Conservation (phyloP, 2,329 filamentous ascomycete species). For the Epicoccum nigrum region DNA sequence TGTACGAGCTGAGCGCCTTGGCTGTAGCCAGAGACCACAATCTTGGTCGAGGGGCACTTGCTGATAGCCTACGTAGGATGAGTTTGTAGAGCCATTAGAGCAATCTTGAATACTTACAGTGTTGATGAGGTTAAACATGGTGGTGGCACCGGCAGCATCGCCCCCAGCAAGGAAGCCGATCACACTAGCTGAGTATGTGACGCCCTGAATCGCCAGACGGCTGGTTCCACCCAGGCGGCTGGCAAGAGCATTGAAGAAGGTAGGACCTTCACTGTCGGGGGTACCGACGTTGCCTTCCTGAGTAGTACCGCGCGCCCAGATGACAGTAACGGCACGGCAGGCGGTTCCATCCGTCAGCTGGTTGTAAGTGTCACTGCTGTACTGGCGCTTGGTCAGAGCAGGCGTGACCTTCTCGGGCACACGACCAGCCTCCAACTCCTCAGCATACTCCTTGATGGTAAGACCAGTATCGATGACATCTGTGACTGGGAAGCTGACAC, state of each 20-base stretch:
- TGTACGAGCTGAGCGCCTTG: constrained; percentile 54
- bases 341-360: constrained; percentile 40
- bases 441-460: constrained; percentile 32
- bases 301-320: constrained; percentile 62
- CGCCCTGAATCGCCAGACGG: constrained; percentile 60
- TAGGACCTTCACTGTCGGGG: constrained; percentile 52
- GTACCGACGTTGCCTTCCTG: constrained; percentile 60
- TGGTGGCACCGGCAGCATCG: constrained; percentile 51
- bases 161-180: constrained; percentile 56
- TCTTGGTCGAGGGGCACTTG: constrained; percentile 38
- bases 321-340: constrained; percentile 57
- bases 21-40: constrained; percentile 40
- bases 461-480: constrained; percentile 32
- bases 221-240: constrained; percentile 47
- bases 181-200: constrained; percentile 57
- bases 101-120: constrained; percentile 34
- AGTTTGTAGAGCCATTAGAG: not conserved
- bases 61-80: constrained; percentile 18
- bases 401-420: constrained; percentile 5
- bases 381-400: constrained; percentile 24
- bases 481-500: constrained; percentile 35
- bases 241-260: constrained; percentile 56
- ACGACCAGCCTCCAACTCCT: constrained; percentile 26
- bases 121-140: constrained; percentile 50
- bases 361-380: constrained; percentile 34